Percentiles rank a stretch among this genome's conserved stretches.
Evolutionary conservation across 2,329 filamentous ascomycete species (phyloP).

Genomic region (Ophiostoma novo-ulmi): DNA sequence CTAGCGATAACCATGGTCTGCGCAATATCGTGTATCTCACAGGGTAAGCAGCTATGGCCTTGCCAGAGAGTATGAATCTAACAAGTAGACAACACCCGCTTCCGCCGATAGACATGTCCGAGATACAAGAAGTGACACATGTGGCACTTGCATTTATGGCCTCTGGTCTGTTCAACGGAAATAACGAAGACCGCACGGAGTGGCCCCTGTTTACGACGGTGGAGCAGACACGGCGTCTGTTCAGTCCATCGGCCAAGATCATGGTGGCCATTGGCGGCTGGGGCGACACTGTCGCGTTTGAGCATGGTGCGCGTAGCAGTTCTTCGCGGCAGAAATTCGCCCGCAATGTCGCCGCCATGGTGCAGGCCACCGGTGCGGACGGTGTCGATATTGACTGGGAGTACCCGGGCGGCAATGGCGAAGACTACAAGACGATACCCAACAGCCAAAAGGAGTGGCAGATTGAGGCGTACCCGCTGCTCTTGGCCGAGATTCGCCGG

Average conservation of each 20-base stretch:
- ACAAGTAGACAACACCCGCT: conserved; percentile 44
- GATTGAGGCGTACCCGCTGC: conserved; percentile 56
- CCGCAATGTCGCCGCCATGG: conserved; percentile 58
- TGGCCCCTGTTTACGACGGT: conserved; percentile 54
- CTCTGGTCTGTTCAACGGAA: conserved; percentile 48
- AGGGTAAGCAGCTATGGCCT: conserved; percentile 35
- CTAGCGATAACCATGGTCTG: conserved; percentile 11
- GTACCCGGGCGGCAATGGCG: conserved; percentile 58
- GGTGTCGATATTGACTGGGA: conserved; percentile 66
- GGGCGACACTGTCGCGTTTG: conserved; percentile 64
- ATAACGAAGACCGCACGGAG: conserved; percentile 31
- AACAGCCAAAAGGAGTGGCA: conserved; percentile 56
- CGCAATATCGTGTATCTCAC: conserved; percentile 48
- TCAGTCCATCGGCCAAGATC: conserved; percentile 53
- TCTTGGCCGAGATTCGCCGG: conserved; percentile 54
- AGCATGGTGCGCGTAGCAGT: conserved; percentile 48
- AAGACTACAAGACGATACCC: conserved; percentile 59
- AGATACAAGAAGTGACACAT: conserved; percentile 48
- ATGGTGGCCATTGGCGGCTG: conserved; percentile 71
- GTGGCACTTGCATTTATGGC: conserved; percentile 55
- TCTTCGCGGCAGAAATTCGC: conserved; percentile 55
- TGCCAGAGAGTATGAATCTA: background rate
- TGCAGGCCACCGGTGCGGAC: conserved; percentile 58
- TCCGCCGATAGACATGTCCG: conserved; percentile 35
- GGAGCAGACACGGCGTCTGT: conserved; percentile 43